These are phyloP conservation scores for Arbutus unedo DNA, from an alignment of 148 eudicot species.

Conservation along the genomic window DNA sequence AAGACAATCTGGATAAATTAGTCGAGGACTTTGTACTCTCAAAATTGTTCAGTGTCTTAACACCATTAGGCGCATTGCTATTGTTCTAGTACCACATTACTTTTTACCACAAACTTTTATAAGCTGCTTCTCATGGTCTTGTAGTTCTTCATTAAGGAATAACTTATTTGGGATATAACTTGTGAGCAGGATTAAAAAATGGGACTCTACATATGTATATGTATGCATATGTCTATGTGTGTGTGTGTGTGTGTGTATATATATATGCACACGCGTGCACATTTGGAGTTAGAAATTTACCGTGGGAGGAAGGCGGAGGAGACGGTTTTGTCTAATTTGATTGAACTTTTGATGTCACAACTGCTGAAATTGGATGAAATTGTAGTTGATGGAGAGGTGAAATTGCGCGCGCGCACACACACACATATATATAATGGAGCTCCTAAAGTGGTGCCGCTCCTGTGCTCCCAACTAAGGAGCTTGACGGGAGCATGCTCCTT, in stretches of 20 bases:
- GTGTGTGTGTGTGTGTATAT: no score
- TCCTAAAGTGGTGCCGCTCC: no score
- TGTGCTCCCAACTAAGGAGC: no score
- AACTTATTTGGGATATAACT: background rate
- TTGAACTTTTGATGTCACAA: conserved; percentile 67
- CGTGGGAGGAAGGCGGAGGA: conserved; percentile 62
- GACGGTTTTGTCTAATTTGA: conserved; percentile 48
- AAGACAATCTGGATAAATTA: background rate
- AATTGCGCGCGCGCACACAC: conserved; percentile 65
- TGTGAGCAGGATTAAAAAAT: background rate
- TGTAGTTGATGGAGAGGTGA: conserved; percentile 68
- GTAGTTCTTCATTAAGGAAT: background rate
- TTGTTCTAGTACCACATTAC: background rate
- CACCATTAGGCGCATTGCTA: background rate
- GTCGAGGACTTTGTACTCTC: background rate
- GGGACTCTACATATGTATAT: background rate
- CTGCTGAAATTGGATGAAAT: conserved; percentile 72
- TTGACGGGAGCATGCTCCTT: background rate
- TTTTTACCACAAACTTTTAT: background rate
- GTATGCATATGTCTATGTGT: no score
- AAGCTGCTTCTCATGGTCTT: background rate
- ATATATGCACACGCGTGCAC: background rate
- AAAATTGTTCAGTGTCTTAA: background rate
- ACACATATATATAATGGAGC: background rate
- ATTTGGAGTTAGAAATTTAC: conserved; percentile 46